phyloP scores from a whole-genome alignment of 331 rosid genomes.

The Saraca asoca region DNA sequence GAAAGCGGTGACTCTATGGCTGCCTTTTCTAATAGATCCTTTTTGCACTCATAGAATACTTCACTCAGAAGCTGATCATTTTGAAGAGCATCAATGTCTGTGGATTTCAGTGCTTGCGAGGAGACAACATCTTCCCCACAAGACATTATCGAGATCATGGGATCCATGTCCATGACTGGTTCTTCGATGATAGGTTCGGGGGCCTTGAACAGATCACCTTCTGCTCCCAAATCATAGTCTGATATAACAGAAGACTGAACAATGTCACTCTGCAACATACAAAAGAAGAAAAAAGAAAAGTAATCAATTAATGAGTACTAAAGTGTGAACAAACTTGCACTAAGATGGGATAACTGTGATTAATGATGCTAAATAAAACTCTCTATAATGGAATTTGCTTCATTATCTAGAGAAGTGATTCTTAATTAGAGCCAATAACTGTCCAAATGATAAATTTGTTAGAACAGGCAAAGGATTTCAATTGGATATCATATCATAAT shows the following conservation, averaged over 20 bases:
- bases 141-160: constrained; percentile 80
- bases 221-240: constrained; percentile 85
- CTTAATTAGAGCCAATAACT: constrained; percentile 27
- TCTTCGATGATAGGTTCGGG: constrained; percentile 83
- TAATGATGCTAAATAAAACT: not conserved
- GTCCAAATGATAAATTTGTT: constrained; percentile 27
- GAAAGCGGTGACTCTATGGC: constrained; percentile 55
- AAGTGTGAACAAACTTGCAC: not conserved
- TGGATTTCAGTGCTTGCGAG: constrained; percentile 61
- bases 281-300: not conserved
- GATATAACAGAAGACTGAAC: constrained; percentile 60
- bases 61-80: constrained; percentile 80
- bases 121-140: constrained; percentile 73
- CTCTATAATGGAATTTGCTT: constrained; percentile 21
- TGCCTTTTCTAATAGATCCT: constrained; percentile 74
- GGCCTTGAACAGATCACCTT: constrained; percentile 93
- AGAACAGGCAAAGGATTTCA: constrained; percentile 34
- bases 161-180: constrained; percentile 57
- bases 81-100: constrained; percentile 76
- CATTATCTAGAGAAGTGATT: constrained; percentile 29
- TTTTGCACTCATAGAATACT: constrained; percentile 72
- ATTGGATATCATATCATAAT: not conserved
- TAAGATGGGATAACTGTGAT: not conserved
- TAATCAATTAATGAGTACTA: constrained; percentile 21
- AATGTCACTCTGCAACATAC: constrained; percentile 53